A percentile compares a stretch with the other conserved stretches of the same genome.
phyloP scores from a whole-genome alignment of 495 filamentous ascomycete species.

The Xylaria castorea region DNA sequence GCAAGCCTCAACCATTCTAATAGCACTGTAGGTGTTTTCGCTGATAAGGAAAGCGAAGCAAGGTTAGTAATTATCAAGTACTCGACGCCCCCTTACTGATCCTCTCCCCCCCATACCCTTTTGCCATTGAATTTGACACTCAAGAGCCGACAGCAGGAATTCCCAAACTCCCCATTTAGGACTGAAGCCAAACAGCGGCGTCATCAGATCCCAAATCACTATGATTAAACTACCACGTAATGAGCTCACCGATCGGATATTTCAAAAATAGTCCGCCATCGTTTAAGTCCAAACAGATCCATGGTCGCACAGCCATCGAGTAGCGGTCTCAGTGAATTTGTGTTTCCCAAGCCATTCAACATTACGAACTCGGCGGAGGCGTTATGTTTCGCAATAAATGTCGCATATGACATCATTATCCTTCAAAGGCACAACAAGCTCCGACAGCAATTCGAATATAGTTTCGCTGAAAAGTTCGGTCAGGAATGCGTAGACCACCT shows the following conservation, averaged over 20 bases:
- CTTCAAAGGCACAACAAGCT: neutral
- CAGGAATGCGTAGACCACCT: neutral
- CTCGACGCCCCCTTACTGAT: no score
- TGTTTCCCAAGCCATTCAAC: neutral
- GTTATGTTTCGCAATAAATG: neutral
- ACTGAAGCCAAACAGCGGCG: neutral
- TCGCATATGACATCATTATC: neutral
- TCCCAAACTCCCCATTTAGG: no score
- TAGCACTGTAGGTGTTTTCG: no score
- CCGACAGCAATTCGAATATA: neutral
- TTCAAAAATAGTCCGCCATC: neutral
- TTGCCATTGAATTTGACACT: neutral
- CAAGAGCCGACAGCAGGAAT: no score
- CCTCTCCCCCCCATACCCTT: no score
- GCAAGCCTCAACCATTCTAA: no score
- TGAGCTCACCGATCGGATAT: no score
- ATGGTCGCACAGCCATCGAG: neutral
- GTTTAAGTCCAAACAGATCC: neutral
- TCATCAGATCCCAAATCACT: neutral
- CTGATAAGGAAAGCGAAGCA: no score
- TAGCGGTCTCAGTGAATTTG: neutral
- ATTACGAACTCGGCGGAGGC: no score
- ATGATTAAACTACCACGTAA: neutral
- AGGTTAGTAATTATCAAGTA: no score
- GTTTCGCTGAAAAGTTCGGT: neutral